These are phyloP conservation scores for Thermothelomyces thermophilus DNA, from an alignment of 2,329 filamentous ascomycete species.

Conservation along the genomic window DNA sequence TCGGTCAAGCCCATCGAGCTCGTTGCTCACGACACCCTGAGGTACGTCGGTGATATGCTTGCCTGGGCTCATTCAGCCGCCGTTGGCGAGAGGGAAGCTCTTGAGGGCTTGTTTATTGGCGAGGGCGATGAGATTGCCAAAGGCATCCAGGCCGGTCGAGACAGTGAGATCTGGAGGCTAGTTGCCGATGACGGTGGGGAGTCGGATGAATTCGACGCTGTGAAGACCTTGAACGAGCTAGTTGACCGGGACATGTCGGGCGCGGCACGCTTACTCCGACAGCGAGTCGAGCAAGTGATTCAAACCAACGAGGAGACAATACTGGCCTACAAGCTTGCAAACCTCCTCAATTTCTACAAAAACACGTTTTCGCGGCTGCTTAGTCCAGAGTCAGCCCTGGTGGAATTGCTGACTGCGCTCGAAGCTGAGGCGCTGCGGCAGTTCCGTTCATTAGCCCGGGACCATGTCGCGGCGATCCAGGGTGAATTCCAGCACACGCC, in stretches of 20 bases:
- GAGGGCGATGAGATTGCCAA: slow-evolving; percentile 84
- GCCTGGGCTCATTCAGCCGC: slow-evolving; percentile 94
- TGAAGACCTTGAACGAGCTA: slow-evolving; percentile 74
- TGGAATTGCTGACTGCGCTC: slow-evolving; percentile 61
- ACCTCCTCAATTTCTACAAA: slow-evolving; percentile 82
- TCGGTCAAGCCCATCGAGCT: slow-evolving; percentile 87
- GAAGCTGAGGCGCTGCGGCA: slow-evolving; percentile 73
- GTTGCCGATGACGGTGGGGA: slow-evolving; percentile 51
- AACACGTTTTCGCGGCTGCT: slow-evolving; percentile 78
- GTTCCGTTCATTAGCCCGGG: slow-evolving; percentile 74
- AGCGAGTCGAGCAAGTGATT: slow-evolving; percentile 84
- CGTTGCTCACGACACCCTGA: slow-evolving; percentile 80
- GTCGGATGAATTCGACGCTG: slow-evolving; percentile 63
- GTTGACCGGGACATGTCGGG: slow-evolving; percentile 80
- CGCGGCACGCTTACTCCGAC: slow-evolving; percentile 75
- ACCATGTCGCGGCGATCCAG: slow-evolving; percentile 70
- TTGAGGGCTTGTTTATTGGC: slow-evolving; percentile 85
- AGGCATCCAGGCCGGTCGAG: slow-evolving; percentile 70
- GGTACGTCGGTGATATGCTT: slow-evolving; percentile 95
- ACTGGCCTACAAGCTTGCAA: slow-evolving; percentile 81
- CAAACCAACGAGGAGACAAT: slow-evolving; percentile 89
- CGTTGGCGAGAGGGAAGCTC: slow-evolving; percentile 85
- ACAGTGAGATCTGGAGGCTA: slow-evolving; percentile 77
- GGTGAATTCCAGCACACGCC: slow-evolving; percentile 63
- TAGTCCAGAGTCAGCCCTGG: slow-evolving; percentile 59